Evolutionary conservation across 495 filamentous ascomycete species (phyloP).

Genomic region (Penicillium soppii): DNA sequence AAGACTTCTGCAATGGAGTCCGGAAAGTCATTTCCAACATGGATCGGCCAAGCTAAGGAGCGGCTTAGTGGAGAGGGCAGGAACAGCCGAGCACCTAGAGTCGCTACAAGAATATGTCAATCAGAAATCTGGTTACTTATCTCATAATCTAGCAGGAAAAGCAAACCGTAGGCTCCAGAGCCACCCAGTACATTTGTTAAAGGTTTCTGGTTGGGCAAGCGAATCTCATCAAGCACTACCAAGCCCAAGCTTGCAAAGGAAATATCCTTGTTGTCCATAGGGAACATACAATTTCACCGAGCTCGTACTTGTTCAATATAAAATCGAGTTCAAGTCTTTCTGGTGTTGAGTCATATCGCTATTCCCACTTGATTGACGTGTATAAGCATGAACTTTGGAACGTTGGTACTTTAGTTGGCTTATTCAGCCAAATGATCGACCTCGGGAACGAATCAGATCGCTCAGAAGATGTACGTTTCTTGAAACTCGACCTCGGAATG

Average conservation of each 20-base stretch:
- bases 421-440: too few relatives aligned
- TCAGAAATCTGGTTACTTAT: neutral
- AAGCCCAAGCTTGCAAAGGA: slow-evolving; percentile 35
- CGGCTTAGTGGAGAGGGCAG: slow-evolving; percentile 13
- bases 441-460: neutral
- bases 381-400: neutral
- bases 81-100: slow-evolving; percentile 34
- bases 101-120: slow-evolving; percentile 20
- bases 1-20: slow-evolving; percentile 52
- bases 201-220: slow-evolving; percentile 16
- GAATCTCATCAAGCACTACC: slow-evolving; percentile 37
- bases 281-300: neutral
- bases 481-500: too few relatives aligned
- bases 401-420: too few relatives aligned
- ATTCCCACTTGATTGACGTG: neutral
- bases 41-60: slow-evolving; percentile 78
- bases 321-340: neutral
- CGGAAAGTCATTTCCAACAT: slow-evolving; percentile 80
- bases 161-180: slow-evolving; percentile 34
- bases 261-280: slow-evolving; percentile 8
- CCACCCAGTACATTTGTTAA: slow-evolving; percentile 35
- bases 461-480: neutral
- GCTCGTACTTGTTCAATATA: neutral
- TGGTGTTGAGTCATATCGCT: neutral
- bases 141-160: neutral